Percentiles rank a stretch among this genome's conserved stretches.
Evolutionary conservation across 2,329 filamentous ascomycete genomes (phyloP).

Genomic region (Alternaria panax): DNA sequence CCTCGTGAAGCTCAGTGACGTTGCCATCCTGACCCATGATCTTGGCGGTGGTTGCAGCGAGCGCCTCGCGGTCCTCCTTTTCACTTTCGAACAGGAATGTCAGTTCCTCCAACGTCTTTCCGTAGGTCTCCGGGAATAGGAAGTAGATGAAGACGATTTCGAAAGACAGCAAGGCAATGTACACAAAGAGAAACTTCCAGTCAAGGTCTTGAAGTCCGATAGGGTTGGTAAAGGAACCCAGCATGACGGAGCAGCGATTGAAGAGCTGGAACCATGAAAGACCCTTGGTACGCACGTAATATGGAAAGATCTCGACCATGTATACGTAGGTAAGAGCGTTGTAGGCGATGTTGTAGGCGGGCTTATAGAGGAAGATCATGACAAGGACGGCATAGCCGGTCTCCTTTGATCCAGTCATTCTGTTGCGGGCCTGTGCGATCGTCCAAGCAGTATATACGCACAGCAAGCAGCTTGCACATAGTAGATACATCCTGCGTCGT

Average conservation of each 20-base stretch:
- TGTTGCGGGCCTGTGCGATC: constrained; percentile 59
- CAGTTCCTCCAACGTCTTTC: constrained; percentile 45
- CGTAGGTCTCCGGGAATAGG: constrained; percentile 45
- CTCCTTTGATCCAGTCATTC: constrained; percentile 46
- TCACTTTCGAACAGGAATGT: constrained; percentile 46
- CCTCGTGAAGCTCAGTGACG: constrained; percentile 33
- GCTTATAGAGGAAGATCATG: constrained; percentile 61
- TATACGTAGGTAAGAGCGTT: constrained; percentile 66
- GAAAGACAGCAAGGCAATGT: constrained; percentile 50
- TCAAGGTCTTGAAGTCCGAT: constrained; percentile 66
- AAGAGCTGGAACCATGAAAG: constrained; percentile 67
- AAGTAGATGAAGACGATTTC: constrained; percentile 49
- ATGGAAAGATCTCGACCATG: constrained; percentile 59
- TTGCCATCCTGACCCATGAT: constrained; percentile 23
- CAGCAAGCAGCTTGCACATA: constrained; percentile 47
- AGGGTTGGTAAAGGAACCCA: constrained; percentile 68
- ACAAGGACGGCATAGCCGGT: constrained; percentile 56
- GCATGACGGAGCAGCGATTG: constrained; percentile 66
- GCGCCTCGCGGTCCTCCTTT: constrained; percentile 27
- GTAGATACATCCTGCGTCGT: constrained; percentile 64
- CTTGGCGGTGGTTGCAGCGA: constrained; percentile 34
- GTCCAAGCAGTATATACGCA: constrained; percentile 50
- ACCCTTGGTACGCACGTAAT: constrained; percentile 59
- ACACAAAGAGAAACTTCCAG: constrained; percentile 72
- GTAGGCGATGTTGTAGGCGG: constrained; percentile 65